These are phyloP conservation scores for Gremmenia infestans DNA, from an alignment of 2,329 filamentous ascomycete species.

Conservation along the genomic window DNA sequence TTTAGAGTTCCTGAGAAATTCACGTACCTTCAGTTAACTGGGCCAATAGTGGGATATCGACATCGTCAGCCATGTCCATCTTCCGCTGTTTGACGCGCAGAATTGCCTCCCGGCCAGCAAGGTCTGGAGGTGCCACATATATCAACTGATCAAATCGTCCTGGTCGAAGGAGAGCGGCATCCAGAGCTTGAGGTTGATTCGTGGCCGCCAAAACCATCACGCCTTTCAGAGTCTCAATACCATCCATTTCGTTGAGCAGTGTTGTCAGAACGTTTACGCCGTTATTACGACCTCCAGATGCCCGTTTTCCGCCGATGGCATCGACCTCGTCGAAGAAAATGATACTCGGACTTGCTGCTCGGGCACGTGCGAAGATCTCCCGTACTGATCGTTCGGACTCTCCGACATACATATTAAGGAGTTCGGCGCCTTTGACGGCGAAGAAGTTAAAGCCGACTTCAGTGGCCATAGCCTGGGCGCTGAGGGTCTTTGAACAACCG, in stretches of 20 bases:
- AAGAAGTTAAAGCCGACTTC: constrained; percentile 92
- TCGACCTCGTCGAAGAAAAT: constrained; percentile 98
- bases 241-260: constrained; percentile 91
- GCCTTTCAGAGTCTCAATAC: constrained; percentile 77
- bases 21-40: constrained; percentile 54
- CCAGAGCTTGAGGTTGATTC: constrained; percentile 81
- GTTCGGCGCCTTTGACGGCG: constrained; percentile 86
- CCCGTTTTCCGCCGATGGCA: constrained; percentile 56
- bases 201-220: constrained; percentile 88
- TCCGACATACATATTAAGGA: constrained; percentile 95
- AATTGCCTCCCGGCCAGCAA: constrained; percentile 69
- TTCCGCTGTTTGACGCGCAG: constrained; percentile 61
- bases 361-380: constrained; percentile 79
- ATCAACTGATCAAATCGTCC: constrained; percentile 81
- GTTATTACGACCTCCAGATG: constrained; percentile 40
- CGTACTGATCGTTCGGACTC: constrained; percentile 85
- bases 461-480: constrained; percentile 84
- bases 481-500: constrained; percentile 91
- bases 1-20: no score
- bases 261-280: constrained; percentile 84
- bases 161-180: constrained; percentile 78
- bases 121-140: constrained; percentile 78
- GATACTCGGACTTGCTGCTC: constrained; percentile 81
- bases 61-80: constrained; percentile 55
- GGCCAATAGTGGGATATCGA: constrained; percentile 63